phyloP scores from a whole-genome alignment of 116 monocot genomes.

The Cymodocea nodosa region DNA sequence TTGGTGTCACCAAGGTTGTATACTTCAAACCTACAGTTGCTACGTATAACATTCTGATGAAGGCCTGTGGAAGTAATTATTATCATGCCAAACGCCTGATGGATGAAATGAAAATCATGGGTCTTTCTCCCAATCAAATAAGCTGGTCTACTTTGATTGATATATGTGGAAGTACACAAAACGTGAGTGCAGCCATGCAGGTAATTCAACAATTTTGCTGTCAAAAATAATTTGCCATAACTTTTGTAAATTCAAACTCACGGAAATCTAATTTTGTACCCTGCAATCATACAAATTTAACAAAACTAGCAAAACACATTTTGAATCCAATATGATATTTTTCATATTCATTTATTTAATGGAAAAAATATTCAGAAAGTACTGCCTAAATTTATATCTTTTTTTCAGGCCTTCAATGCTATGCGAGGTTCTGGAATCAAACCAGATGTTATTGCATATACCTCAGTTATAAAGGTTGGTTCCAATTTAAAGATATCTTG shows the following conservation, averaged over 20 bases:
- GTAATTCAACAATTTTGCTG: constrained; percentile 15
- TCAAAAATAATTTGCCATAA: neutral
- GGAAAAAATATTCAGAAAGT: neutral
- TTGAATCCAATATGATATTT: too few relatives aligned
- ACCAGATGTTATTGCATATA: constrained; percentile 89
- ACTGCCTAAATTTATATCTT: neutral
- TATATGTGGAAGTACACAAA: constrained; percentile 65
- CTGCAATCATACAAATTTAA: too few relatives aligned
- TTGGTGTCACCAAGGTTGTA: constrained; percentile 14
- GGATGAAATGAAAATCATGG: constrained; percentile 64
- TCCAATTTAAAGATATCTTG: neutral
- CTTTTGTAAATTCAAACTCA: neutral
- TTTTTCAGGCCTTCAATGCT: constrained; percentile 45
- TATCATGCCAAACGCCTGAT: constrained; percentile 59
- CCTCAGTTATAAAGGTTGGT: constrained; percentile 80
- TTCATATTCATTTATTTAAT: neutral
- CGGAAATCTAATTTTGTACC: too few relatives aligned
- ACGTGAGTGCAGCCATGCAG: constrained; percentile 62
- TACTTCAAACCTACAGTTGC: constrained; percentile 70
- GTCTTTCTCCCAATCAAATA: constrained; percentile 63
- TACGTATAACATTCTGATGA: constrained; percentile 88
- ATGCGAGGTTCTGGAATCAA: constrained; percentile 64
- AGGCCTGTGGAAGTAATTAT: constrained; percentile 76
- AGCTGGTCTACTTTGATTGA: constrained; percentile 80
- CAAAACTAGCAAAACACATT: too few relatives aligned